phyloP scores from a whole-genome alignment of 192 early-diverging fungal species.

The Hyaloraphidium curvatum region DNA sequence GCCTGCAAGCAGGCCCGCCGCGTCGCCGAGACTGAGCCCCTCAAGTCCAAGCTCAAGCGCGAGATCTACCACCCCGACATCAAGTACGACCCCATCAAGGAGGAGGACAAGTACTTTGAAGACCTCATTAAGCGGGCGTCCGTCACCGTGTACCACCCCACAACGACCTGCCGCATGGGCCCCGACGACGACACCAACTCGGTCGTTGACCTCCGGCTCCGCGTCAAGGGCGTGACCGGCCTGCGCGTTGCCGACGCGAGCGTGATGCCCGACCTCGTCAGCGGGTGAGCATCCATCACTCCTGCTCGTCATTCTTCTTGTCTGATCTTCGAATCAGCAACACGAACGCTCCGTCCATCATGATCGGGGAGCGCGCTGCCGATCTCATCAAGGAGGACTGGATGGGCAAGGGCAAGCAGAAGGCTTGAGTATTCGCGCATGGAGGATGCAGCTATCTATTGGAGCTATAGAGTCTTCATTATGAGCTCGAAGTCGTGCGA shows the following conservation, averaged over 20 bases:
- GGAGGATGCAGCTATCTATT: too few species aligned
- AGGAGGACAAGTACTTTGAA: constrained; percentile 1
- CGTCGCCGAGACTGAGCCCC: background rate
- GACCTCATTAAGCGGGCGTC: background rate
- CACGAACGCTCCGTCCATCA: background rate
- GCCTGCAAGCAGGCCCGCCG: too few species aligned
- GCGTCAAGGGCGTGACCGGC: background rate
- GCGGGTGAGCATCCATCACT: background rate
- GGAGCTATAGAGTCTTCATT: too few species aligned
- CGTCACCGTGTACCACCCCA: constrained; percentile 1
- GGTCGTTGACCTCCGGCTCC: background rate
- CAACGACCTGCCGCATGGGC: background rate
- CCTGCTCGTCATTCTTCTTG: background rate
- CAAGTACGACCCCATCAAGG: background rate
- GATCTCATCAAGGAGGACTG: background rate
- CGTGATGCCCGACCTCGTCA: background rate
- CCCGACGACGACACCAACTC: background rate
- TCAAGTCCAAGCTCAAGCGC: background rate
- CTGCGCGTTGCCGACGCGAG: background rate
- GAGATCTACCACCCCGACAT: background rate
- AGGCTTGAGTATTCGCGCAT: too few species aligned
- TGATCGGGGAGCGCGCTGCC: background rate
- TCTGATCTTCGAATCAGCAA: background rate
- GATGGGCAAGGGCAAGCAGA: too few species aligned
- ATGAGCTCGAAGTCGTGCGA: too few species aligned